Conservation (phyloP, 106 monocot species). For the Acorus calamus region DNA sequence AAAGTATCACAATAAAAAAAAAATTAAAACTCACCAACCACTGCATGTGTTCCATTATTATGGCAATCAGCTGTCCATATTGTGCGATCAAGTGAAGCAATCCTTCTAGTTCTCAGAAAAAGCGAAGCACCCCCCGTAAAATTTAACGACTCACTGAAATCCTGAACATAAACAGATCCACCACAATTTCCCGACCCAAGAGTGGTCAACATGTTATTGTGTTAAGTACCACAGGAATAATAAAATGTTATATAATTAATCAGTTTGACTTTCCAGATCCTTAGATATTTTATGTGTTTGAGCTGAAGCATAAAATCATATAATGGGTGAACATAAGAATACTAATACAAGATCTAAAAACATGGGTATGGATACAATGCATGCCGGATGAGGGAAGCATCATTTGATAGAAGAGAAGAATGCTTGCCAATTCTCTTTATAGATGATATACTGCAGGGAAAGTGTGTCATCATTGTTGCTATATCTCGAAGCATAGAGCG, state of each 20-base stretch:
- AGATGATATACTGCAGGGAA: conserved; percentile 46
- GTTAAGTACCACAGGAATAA: not conserved
- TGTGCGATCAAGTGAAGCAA: conserved; percentile 46
- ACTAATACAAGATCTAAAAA: not conserved
- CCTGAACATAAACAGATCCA: conserved; percentile 48
- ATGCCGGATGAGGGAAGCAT: conserved; percentile 18
- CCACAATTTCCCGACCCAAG: conserved; percentile 60
- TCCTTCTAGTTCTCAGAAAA: conserved; percentile 11
- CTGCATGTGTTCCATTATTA: conserved; percentile 38
- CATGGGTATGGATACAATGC: conserved; percentile 54
- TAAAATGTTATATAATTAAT: too few species aligned
- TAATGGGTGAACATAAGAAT: not conserved
- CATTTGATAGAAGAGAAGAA: conserved; percentile 13
- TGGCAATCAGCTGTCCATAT: conserved; percentile 69
- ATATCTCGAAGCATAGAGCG: conserved; percentile 19
- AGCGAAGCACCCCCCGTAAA: not conserved
- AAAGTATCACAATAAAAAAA: not conserved
- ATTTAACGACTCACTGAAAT: conserved; percentile 41
- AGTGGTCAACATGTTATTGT: conserved; percentile 68
- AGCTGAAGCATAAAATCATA: conserved; percentile 30
- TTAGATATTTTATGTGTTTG: too few species aligned
- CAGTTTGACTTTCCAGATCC: too few species aligned
- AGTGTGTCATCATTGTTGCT: conserved; percentile 4
- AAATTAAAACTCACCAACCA: conserved; percentile 43
- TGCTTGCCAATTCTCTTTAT: conserved; percentile 27